Evolutionary conservation across 345 rosid species (phyloP), one percentile per base, ranked within the genome.

Genomic region (Citrus hindsii): DNA sequence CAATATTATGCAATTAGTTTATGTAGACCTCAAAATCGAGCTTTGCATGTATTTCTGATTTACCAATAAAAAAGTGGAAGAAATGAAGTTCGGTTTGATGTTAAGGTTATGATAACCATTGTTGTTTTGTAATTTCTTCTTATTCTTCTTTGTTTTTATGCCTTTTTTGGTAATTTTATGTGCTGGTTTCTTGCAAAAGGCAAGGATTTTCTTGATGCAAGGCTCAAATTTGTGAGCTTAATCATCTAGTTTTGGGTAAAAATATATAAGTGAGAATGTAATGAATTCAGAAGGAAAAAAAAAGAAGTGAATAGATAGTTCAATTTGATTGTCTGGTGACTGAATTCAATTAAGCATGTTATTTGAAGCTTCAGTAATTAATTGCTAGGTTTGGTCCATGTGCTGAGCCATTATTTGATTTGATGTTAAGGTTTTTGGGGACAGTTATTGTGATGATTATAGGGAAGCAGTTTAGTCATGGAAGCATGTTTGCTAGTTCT

Each of bases 41-140:
- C 58, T 85, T 75, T 75, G 79, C 71, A 66, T 66, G 33, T 42
- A 10, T 61, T 30, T 46, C 28, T 75, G 61, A 28, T 25, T 46
- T 66, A 10, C 64, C 8, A 30, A 64, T 46, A 58, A 13, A 51
- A 32, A 0, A 66, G 63, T 76, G 71, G 14, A 53, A 53, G 71
- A 51, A 35, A 66, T 32, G 24, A 61, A 35, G 37, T 28, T 74
- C 38, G 40, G 14, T 35, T 58, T 51, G 55, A 37, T 73, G 33
- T 33, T 25, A 35, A 37, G 59, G 53, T 33, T 25, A 14, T 6
- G 67, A 58, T 56, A 48, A 48, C n/a, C 5, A 14, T 10, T 22
- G 19, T 71, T 58, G 12, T 19, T 46, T 51, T 70, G 12, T 28
- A 28, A 8, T 28, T 51, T 33, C 24, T 33, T 28, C 16, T 48